These are phyloP conservation scores for Pseudogymnoascus sp. DNA, from an alignment of 2,329 filamentous ascomycete species.

Conservation along the genomic window DNA sequence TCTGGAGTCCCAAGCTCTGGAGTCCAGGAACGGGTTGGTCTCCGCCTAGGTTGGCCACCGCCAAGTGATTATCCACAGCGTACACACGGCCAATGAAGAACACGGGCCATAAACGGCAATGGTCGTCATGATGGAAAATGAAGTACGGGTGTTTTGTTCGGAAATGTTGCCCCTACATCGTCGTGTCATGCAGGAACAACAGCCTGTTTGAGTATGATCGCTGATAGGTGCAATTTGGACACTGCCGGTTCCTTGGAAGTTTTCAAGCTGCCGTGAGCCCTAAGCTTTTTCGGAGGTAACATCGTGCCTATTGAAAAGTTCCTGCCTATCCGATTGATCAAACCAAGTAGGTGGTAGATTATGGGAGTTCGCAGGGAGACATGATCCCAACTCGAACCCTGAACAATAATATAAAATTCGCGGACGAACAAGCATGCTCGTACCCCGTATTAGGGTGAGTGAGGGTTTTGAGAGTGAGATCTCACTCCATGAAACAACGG, in stretches of 20 bases:
- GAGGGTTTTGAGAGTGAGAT: background rate
- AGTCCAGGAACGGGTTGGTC: background rate
- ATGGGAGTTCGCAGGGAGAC: background rate
- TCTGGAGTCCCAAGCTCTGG: background rate
- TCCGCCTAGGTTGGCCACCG: background rate
- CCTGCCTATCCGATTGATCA: background rate
- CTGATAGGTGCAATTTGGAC: background rate
- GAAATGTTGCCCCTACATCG: background rate
- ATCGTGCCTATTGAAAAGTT: background rate
- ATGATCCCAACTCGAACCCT: background rate
- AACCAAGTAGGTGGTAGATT: background rate
- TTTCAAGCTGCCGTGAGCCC: background rate
- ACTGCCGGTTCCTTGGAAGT: background rate
- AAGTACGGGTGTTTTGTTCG: background rate
- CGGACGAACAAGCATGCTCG: background rate
- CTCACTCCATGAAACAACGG: background rate
- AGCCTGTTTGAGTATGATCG: background rate
- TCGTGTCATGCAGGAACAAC: background rate
- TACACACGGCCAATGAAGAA: background rate
- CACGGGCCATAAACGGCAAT: background rate
- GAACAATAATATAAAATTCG: background rate
- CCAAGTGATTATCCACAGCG: background rate
- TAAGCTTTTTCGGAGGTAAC: background rate
- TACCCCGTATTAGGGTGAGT: background rate
- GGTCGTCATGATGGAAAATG: background rate